Evolutionary conservation across 306 rosid species (phyloP), one percentile per base, ranked within the genome.

Genomic region (Trichosanthes truncata): DNA sequence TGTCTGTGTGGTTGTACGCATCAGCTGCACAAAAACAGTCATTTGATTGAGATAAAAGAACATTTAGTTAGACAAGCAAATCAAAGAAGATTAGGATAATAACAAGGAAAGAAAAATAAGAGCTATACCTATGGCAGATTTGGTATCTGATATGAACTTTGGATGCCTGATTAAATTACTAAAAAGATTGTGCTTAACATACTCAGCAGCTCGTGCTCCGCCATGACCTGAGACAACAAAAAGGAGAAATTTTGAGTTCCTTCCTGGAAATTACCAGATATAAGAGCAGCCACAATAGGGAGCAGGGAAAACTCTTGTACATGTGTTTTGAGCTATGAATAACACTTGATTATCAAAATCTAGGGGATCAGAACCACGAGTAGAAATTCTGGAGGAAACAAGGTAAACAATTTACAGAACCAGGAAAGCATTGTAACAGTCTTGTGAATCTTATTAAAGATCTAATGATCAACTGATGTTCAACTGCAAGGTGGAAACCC

Each of bases 141-240:
- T 94, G 80, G 97, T 94, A 85, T 94, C 98, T 18, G 98, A 90
- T 77, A 94, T 94, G 82, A 94, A 94, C 83, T 92, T 92, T 78
- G 98, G 98, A 82, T 94, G 98, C 25, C 76, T 88, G 87, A 94
- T 92, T 90, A 94, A 81, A 88, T 94, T 94, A 80, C 94, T 94
- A 57, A 94, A 94, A 80, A 94, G 87, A 85, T 94, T 92, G 84
- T 94, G 89, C 90, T 94, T 94, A 79, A 94, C 98, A 81, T 94
- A 94, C 82, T 94, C 98, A 41, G 98, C 98, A 82, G 98, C 98
- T 67, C 97, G 96, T 52, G 84, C 96, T 82, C 97, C 98, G 4
- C 98, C 98, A 80, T 94, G 98, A 80, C 98, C 98, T 94, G 86
- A 77, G 74, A 84, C 74, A 81, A 82, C 67, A 56, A 81, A 41